Conservation (phyloP, 2,329 filamentous ascomycete species). For the Phialocephala sp. region DNA sequence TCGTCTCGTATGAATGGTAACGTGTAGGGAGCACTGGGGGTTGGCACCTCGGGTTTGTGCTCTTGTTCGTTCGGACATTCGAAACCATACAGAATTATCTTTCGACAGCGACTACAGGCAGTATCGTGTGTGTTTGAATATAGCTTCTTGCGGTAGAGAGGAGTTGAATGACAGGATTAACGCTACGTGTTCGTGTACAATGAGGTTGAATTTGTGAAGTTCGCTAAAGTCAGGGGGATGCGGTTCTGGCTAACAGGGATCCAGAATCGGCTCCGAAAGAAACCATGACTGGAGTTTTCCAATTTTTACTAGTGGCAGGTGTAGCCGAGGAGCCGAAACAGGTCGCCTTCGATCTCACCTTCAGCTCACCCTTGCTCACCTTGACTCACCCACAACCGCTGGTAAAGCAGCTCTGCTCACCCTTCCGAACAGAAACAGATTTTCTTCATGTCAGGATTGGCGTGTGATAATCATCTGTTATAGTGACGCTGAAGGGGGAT, state of each 20-base stretch:
- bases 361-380: conserved; percentile 14
- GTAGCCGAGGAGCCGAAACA: conserved; percentile 17
- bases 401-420: conserved; percentile 7
- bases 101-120: background rate
- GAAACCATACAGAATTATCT: background rate
- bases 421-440: conserved; percentile 33
- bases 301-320: conserved; percentile 12
- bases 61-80: background rate
- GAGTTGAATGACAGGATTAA: background rate
- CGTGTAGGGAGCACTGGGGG: background rate
- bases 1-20: conserved; percentile 6
- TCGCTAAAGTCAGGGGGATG: background rate
- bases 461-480: conserved; percentile 20
- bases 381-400: conserved; percentile 4
- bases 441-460: conserved; percentile 25
- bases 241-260: background rate
- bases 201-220: background rate
- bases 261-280: background rate
- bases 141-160: background rate
- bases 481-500: too few relatives aligned
- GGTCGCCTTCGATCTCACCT: conserved; percentile 11
- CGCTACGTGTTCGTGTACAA: background rate
- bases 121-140: background rate
- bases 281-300: conserved; percentile 1
- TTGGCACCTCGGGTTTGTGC: too few relatives aligned